Conservation (phyloP, 257 asterid genomes). For the Solanum acaule region DNA sequence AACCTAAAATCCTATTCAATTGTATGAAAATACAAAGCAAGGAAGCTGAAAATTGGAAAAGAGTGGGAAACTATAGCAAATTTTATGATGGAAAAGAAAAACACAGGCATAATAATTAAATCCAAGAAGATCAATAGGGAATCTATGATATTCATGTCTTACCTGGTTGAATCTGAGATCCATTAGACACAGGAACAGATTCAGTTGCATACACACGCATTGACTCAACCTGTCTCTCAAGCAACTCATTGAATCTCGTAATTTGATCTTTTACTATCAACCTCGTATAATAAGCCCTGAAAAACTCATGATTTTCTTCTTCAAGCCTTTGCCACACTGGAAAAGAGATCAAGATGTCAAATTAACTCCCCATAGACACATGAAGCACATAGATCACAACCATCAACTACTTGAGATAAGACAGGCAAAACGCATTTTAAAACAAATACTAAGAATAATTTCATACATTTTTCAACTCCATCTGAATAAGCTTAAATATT, state of each 20-base stretch:
- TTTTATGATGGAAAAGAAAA: neutral
- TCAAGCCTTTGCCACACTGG: slow-evolving; percentile 98
- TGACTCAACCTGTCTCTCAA: slow-evolving; percentile 68
- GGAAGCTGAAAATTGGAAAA: neutral
- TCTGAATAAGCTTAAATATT: neutral
- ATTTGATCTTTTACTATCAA: slow-evolving; percentile 83
- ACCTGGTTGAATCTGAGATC: slow-evolving; percentile 46
- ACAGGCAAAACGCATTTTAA: neutral
- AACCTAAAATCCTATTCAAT: neutral
- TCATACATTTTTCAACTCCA: neutral
- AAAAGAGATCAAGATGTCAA: slow-evolving; percentile 12
- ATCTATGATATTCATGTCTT: slow-evolving; percentile 18
- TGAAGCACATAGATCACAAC: neutral
- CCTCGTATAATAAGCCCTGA: slow-evolving; percentile 70
- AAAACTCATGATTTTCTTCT: slow-evolving; percentile 74
- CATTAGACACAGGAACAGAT: slow-evolving; percentile 37
- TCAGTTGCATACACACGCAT: slow-evolving; percentile 32
- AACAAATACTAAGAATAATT: neutral
- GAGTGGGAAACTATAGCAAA: neutral
- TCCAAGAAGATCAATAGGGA: neutral
- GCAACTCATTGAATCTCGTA: slow-evolving; percentile 56
- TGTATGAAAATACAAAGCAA: neutral
- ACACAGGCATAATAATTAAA: neutral
- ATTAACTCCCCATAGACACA: neutral
- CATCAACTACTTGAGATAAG: neutral